Base-by-base conservation (phyloP, 2,329 filamentous ascomycete species). In the Trichophyton equinum region DNA sequence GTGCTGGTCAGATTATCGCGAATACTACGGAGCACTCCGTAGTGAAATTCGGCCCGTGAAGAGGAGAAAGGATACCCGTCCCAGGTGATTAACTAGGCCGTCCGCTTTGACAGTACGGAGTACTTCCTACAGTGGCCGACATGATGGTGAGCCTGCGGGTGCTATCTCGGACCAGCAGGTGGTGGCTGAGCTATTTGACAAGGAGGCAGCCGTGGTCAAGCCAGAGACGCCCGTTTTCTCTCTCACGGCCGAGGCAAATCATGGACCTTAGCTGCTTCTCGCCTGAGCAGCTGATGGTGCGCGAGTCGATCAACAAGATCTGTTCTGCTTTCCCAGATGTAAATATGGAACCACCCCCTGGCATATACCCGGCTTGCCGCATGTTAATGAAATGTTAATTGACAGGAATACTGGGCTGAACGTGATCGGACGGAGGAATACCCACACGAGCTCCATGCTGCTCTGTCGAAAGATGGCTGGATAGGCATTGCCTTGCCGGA, bases 401-500 rank as follows among this genome's bases (percentile, higher is more conserved):
- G 25, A 6, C 62, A 73, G 64, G 80, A 83, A 9, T 92, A 91
- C 73, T 92, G 88, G 88, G 85, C 84, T 66, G 81, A 87, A 59
- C 85, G 78, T 64, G 89, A 94, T 69, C 82, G 88, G 64, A 79
- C 79, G 4, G 85, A 85, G 64, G 77, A 82, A 62, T 87, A 92
- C 70, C 89, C 89, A 0, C 80, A 82, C 58, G 87, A 90, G 40
- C 85, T 95, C 46, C 88, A 94, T 70, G 82, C 85, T 0, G 86
- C 86, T 0, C 73, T 94, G 7, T 86, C 89, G 6, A 82, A 82
- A 61, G 86, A 85, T 64, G 88, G 89, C 5, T 94, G 88, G 87
- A 81, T 94, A 46, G 89, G 89, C 2, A 91, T 92, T 65, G 88
- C 88, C 0, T 75, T 94, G 2, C 88, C 88, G 0, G 87, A 91